Evolutionary conservation across 2,329 filamentous ascomycete genomes (phyloP).

Genomic region (Eutypa lata): DNA sequence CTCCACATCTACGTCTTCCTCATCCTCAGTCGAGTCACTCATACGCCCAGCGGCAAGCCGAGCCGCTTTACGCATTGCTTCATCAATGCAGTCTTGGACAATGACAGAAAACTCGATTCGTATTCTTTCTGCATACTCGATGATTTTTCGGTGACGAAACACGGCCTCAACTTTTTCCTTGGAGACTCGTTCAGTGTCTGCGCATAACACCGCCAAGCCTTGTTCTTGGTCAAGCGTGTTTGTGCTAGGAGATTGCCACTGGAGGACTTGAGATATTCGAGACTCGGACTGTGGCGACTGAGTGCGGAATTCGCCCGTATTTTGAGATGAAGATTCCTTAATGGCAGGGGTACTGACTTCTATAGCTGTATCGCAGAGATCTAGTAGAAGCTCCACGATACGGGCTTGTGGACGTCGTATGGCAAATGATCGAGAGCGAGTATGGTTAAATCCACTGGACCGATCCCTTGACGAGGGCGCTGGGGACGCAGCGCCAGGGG

Average conservation of each 20-base stretch:
- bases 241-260: slow-evolving; percentile 93
- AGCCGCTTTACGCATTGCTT: slow-evolving; percentile 84
- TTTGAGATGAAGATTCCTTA: slow-evolving; percentile 73
- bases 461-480: slow-evolving; percentile 69
- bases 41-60: slow-evolving; percentile 81
- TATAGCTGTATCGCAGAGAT: slow-evolving; percentile 91
- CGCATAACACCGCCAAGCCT: slow-evolving; percentile 80
- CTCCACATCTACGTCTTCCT: slow-evolving; percentile 50
- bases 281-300: slow-evolving; percentile 96
- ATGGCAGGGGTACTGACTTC: slow-evolving; percentile 94
- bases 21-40: slow-evolving; percentile 69
- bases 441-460: slow-evolving; percentile 75
- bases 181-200: slow-evolving; percentile 82
- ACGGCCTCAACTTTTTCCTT: slow-evolving; percentile 91
- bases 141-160: slow-evolving; percentile 83
- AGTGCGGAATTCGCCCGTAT: slow-evolving; percentile 76
- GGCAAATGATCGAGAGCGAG: slow-evolving; percentile 83
- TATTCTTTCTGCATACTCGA: slow-evolving; percentile 95
- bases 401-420: slow-evolving; percentile 84
- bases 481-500: slow-evolving; percentile 68
- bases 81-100: slow-evolving; percentile 93
- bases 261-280: slow-evolving; percentile 86
- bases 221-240: slow-evolving; percentile 92
- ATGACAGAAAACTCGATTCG: slow-evolving; percentile 89
- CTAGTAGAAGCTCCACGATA: slow-evolving; percentile 90